Percentiles rank a stretch among this genome's conserved stretches.
Conservation (phyloP, 345 rosid species). For the Eucalyptus guilfoylei region DNA sequence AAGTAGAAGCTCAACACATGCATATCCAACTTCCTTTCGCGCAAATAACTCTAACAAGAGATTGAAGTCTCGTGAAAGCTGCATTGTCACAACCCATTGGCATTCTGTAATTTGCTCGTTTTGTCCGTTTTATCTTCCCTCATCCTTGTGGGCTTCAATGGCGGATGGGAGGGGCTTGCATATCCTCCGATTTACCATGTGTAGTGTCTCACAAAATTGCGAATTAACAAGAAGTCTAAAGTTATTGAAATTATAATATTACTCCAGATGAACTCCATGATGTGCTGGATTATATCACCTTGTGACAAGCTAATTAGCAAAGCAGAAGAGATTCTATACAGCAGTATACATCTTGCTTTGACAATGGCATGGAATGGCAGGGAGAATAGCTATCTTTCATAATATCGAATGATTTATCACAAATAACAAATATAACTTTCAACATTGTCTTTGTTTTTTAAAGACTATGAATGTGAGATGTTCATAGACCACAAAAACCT, state of each 20-base stretch:
- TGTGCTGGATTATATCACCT: not conserved
- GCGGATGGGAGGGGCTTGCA: not conserved
- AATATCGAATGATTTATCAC: not conserved
- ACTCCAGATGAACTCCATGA: not conserved
- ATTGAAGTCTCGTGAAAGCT: not conserved
- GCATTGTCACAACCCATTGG: not conserved
- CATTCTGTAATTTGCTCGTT: no score
- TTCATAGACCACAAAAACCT: constrained; percentile 28
- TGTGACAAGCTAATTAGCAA: not conserved
- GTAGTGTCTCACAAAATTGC: not conserved
- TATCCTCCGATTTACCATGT: not conserved
- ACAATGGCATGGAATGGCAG: not conserved
- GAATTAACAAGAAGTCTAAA: not conserved
- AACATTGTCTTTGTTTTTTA: not conserved
- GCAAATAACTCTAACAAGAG: not conserved
- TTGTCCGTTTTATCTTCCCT: no score
- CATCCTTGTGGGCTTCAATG: constrained; percentile 3
- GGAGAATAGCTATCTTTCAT: not conserved
- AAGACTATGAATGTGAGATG: constrained; percentile 47
- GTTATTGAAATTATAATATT: not conserved
- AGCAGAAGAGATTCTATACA: no score
- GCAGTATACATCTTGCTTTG: not conserved
- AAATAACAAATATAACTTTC: not conserved
- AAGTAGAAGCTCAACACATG: no score
- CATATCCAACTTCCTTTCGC: not conserved